phyloP scores from a whole-genome alignment of 192 early-diverging fungal genomes.

The Backusella liffmaniae region DNA sequence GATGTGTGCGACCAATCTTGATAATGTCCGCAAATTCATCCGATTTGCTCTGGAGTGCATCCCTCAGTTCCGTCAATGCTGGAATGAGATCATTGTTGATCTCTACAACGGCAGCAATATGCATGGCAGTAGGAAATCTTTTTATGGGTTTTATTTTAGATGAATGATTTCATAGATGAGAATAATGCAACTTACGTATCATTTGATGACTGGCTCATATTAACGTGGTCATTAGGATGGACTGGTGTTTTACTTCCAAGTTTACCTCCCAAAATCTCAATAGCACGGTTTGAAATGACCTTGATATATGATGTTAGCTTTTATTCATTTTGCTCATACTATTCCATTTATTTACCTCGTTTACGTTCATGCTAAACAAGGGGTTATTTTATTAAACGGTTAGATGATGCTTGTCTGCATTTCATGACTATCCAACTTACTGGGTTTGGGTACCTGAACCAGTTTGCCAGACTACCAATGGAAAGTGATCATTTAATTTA shows the following conservation, averaged over 20 bases:
- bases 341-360: slow-evolving; percentile 50
- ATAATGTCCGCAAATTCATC: slow-evolving; percentile 87
- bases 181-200: slow-evolving; percentile 64
- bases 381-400: background rate
- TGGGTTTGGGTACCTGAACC: slow-evolving; percentile 89
- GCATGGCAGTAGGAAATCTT: slow-evolving; percentile 98
- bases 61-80: slow-evolving; percentile 69
- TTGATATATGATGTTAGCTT: slow-evolving; percentile 9
- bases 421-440: slow-evolving; percentile 15
- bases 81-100: slow-evolving; percentile 82
- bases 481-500: slow-evolving; percentile 91
- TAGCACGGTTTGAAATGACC: slow-evolving; percentile 97
- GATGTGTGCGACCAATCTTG: slow-evolving; percentile 98
- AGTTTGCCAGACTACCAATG: slow-evolving; percentile 94
- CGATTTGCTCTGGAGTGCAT: slow-evolving; percentile 71
- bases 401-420: background rate
- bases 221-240: slow-evolving; percentile 99
- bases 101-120: slow-evolving; percentile 86
- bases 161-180: background rate
- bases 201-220: slow-evolving; percentile 96
- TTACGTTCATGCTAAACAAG: slow-evolving; percentile 87
- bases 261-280: slow-evolving; percentile 86
- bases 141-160: background rate
- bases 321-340: background rate
- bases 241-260: slow-evolving; percentile 90